Evolutionary conservation across 1,284 basidiomycete species (phyloP), one percentile per base, ranked within the genome.

Genomic region (Heimioporus retisporus): DNA sequence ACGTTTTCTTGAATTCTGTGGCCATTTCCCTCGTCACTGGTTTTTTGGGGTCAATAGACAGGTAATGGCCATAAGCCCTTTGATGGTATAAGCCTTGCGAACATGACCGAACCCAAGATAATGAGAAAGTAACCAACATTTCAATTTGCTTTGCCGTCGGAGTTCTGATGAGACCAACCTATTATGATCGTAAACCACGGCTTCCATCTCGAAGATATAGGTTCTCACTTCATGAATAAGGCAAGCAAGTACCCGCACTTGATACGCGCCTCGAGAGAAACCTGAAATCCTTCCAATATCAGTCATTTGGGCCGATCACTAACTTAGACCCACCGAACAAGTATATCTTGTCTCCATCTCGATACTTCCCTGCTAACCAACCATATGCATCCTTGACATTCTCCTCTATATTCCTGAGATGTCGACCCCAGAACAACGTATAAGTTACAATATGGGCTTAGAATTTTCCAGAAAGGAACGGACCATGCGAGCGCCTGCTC

Each of bases 361-460:
- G 28, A 65, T 82, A 83, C 7, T 69, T 69, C 10, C 75, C 73
- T 1, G 74, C 72, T 13, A 83, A 70, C 82, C 82, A 84, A 7
- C 68, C 55, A 69, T 84, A 84, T 1, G 78, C 81, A 11, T 61
- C 46, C 31, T 74, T 77, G n/a, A 69, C 61, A 8, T 65, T 72
- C 71, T 64, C 77, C 71, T 55, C 64, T 19, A 62, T 44, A 14
- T 60, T 65, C 61, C 69, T 71, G 21, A 13, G 4, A 23, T 2
- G 31, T 53, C 31, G 21, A 10, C 7, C 48, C 18, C 7, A 5
- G 51, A 23, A 44, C 7, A 16, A 16, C 1, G 1, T 46, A 2
- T 2, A 51, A 8, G 10, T 21, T 19, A 53, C 13, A 51, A 4
- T 16, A 6, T 31, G 7, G 31, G 44, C 14, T 4, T 13, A 46